Evolutionary conservation across 2,329 filamentous ascomycete species (phyloP), one percentile per base, ranked within the genome.

Genomic region (Aureobasidium lini): DNA sequence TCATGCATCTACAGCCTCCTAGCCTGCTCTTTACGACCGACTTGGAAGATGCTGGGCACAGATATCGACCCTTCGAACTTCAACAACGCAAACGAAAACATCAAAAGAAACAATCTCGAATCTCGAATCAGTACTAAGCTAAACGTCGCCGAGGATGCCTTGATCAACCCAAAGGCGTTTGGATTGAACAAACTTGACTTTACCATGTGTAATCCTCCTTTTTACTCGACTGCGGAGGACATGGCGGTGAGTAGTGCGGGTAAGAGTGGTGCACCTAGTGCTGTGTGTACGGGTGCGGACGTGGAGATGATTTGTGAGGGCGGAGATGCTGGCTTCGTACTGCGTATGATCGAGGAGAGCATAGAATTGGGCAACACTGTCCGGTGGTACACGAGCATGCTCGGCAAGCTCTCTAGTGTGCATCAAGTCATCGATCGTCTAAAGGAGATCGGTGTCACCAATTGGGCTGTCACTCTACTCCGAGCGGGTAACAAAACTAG

Each of bases 161-260:
- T 96, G 1, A 79, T 97, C 6, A 85, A 88, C 0, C 69, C 90
- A 0, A 76, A 84, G 40, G 77, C 78, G 0, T 68, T 85, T 1
- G 72, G 71, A 23, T 69, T 82, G n/a, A 62, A 68, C 9, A 79
- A 76, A 3, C 77, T 95, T 44, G 86, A 93, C 69, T 96, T 97
- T 70, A 85, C 84, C 61, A 95, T 97, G 85, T 93, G 88, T 64
- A 99, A 99, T 65, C 94, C 94, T 0, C 94, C 94, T 0, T 99
- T 99, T 75, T 97, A 96, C 76, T 73, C 79, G n/a, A 91, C 89
- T 0, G 75, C 81, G 3, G 73, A 79, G 5, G 90, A 95, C 53
- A 82, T 96, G 72, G 65, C 80, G 3, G 74, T 77, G 4, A 87
- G 86, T 1, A 69, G 74, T 31, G 87, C 89, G 0, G 71, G 79